Conservation (phyloP, 2,329 filamentous ascomycete genomes). For the Cercospora zeina region DNA sequence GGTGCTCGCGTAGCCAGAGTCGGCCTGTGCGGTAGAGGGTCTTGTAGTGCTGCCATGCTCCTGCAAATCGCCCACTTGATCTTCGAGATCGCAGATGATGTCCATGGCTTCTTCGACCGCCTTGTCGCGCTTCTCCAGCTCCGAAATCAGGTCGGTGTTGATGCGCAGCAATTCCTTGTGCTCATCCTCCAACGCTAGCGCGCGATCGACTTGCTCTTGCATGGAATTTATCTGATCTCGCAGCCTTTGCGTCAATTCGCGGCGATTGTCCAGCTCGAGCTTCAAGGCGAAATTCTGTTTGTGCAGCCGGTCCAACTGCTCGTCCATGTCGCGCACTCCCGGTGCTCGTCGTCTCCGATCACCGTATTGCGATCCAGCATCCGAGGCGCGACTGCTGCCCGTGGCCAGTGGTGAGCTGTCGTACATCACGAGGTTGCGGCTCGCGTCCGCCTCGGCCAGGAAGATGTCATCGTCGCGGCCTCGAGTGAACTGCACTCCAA, state of each 20-base stretch:
- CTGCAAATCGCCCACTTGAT: constrained; percentile 39
- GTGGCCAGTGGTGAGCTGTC: constrained; percentile 36
- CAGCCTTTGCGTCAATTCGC: constrained; percentile 62
- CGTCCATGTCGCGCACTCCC: constrained; percentile 67
- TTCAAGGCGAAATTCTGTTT: constrained; percentile 79
- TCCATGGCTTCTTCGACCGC: constrained; percentile 69
- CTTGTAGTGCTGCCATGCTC: constrained; percentile 34
- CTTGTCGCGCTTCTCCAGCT: constrained; percentile 68
- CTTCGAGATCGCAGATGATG: constrained; percentile 67
- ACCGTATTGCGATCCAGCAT: constrained; percentile 22
- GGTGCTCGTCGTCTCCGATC: constrained; percentile 41
- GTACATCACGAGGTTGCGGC: constrained; percentile 28
- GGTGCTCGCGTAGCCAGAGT: constrained; percentile 42
- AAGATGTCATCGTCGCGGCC: constrained; percentile 43
- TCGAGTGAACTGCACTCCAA: constrained; percentile 33
- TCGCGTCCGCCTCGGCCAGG: constrained; percentile 37
- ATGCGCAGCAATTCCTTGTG: constrained; percentile 56
- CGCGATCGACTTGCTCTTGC: constrained; percentile 52
- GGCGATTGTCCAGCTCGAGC: constrained; percentile 68
- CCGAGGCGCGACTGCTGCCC: constrained; percentile 23
- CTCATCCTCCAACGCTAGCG: constrained; percentile 41
- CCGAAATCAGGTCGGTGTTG: constrained; percentile 59
- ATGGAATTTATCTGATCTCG: constrained; percentile 60
- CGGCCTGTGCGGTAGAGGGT: constrained; percentile 40
- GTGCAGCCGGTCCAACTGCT: constrained; percentile 67